Percentiles rank a stretch among this genome's conserved stretches.
Evolutionary conservation across 2,329 filamentous ascomycete species (phyloP).

Genomic region (Endocalyx cinctus): DNA sequence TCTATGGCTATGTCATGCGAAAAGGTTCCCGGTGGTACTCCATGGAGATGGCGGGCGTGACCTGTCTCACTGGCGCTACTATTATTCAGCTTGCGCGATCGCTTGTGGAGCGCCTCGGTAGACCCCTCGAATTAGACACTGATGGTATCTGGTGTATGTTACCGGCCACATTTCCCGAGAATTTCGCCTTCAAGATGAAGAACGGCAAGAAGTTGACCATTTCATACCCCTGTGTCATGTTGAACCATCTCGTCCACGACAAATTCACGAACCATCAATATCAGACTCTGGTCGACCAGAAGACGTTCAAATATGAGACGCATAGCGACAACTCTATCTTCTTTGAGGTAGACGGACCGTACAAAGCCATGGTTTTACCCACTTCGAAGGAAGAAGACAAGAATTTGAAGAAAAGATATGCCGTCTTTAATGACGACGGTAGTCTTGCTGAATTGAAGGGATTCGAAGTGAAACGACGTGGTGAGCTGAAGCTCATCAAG

Average conservation of each 20-base stretch:
- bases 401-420: conserved; percentile 98
- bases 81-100: conserved; percentile 97
- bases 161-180: conserved; percentile 92
- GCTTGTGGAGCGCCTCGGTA: conserved; percentile 86
- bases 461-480: conserved; percentile 95
- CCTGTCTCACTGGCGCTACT: conserved; percentile 88
- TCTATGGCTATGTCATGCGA: conserved; percentile 99
- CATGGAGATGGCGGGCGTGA: conserved; percentile 98
- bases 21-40: conserved; percentile 99
- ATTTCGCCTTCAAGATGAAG: conserved; percentile 89
- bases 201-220: conserved; percentile 96
- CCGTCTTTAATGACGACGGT: conserved; percentile 97
- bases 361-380: conserved; percentile 93
- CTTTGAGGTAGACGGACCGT: conserved; percentile 97
- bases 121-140: conserved; percentile 90
- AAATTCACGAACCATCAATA: conserved; percentile 98
- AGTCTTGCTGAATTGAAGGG: conserved; percentile 93
- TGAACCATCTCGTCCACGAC: conserved; percentile 93
- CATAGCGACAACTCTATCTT: conserved; percentile 99
- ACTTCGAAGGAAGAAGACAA: conserved; percentile 99
- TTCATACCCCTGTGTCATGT: conserved; percentile 97
- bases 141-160: conserved; percentile 99
- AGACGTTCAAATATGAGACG: conserved; percentile 86
- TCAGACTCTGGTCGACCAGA: conserved; percentile 76
- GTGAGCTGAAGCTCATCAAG: conserved; percentile 98